phyloP scores from a whole-genome alignment of 441 rosid genomes.

The Erodium trifolium region DNA sequence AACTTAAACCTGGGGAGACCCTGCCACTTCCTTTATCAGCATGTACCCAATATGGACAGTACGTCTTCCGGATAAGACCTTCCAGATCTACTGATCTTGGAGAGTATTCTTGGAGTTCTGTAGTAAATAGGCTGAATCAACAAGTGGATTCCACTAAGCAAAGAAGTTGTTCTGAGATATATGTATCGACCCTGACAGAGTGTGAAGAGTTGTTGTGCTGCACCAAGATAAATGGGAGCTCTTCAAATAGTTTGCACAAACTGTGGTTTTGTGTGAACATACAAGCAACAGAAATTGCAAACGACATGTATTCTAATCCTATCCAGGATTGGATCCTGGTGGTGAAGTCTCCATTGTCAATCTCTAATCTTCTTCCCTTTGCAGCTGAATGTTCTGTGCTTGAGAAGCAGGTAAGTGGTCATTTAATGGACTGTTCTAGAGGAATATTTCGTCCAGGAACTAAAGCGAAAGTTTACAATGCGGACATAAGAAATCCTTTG shows the following conservation, averaged over 20 bases:
- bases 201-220: slow-evolving; percentile 70
- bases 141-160: slow-evolving; percentile 28
- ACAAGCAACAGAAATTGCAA: slow-evolving; percentile 74
- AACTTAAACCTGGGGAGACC: slow-evolving; percentile 62
- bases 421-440: slow-evolving; percentile 53
- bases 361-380: slow-evolving; percentile 83
- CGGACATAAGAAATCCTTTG: slow-evolving; percentile 62
- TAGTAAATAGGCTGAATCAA: slow-evolving; percentile 40
- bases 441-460: slow-evolving; percentile 63
- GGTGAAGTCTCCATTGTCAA: slow-evolving; percentile 73
- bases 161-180: slow-evolving; percentile 43
- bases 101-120: slow-evolving; percentile 86
- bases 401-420: slow-evolving; percentile 64
- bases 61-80: slow-evolving; percentile 64
- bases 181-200: slow-evolving; percentile 63
- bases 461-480: slow-evolving; percentile 68
- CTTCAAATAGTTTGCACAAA: slow-evolving; percentile 44
- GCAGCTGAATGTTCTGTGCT: slow-evolving; percentile 73
- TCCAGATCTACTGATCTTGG: slow-evolving; percentile 31
- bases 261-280: slow-evolving; percentile 82
- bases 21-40: slow-evolving; percentile 69
- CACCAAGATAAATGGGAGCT: slow-evolving; percentile 49
- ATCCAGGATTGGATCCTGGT: slow-evolving; percentile 90
- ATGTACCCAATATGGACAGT: slow-evolving; percentile 50
- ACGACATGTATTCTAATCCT: slow-evolving; percentile 67